These are phyloP conservation scores for Ephemerocybe angulata DNA, from an alignment of 768 basidiomycete species.

Conservation along the genomic window DNA sequence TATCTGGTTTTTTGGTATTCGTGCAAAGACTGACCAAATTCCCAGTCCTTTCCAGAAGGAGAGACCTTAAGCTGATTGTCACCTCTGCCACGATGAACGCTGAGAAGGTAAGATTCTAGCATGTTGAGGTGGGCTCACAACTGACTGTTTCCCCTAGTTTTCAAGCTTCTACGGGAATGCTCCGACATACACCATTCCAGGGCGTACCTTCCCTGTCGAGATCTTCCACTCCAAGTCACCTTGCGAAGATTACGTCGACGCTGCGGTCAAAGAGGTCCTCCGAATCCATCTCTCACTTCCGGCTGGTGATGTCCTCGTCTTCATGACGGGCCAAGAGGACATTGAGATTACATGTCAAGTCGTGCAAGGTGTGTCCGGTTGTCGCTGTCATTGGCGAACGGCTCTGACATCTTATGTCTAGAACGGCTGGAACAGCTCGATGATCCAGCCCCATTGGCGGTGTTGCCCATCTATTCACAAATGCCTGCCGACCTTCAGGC, in stretches of 20 bases:
- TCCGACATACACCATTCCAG: conserved; percentile 87
- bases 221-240: conserved; percentile 95
- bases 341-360: conserved; percentile 97
- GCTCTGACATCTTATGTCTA: conserved; percentile 35
- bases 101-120: conserved; percentile 66
- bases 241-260: conserved; percentile 98
- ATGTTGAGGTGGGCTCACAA: background rate
- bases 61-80: conserved; percentile 94
- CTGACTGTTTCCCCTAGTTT: conserved; percentile 52
- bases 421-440: conserved; percentile 92
- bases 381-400: conserved; percentile 6
- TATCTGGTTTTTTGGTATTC: background rate
- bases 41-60: conserved; percentile 77
- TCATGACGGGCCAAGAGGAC: conserved; percentile 99
- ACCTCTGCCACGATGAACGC: conserved; percentile 99
- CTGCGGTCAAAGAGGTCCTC: conserved; percentile 95
- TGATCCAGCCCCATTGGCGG: conserved; percentile 80
- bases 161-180: conserved; percentile 94
- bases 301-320: conserved; percentile 92
- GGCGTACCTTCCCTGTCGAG: conserved; percentile 96
- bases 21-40: background rate
- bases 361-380: conserved; percentile 60
- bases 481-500: conserved; percentile 99
- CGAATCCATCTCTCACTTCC: conserved; percentile 94
- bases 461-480: conserved; percentile 98